Evolutionary conservation across 2,329 filamentous ascomycete genomes (phyloP), one percentile per base, ranked within the genome.

Genomic region (Fragosphaeria purpurea): DNA sequence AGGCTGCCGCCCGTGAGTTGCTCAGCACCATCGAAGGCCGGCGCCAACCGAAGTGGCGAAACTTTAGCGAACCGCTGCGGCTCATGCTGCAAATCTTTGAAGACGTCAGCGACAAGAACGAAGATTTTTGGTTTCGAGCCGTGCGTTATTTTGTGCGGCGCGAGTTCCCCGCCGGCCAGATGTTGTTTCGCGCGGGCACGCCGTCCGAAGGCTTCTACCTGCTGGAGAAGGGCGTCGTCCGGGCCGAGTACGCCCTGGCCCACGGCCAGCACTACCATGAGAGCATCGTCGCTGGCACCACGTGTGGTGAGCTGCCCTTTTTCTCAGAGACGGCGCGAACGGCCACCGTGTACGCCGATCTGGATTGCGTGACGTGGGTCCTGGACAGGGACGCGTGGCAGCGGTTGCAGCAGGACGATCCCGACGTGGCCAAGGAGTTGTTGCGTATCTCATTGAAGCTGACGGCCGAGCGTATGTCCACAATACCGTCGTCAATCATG

Each of bases 21-120:
- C 72, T 97, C 49, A 80, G 75, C 47, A 85, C 85, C 55, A 72
- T 79, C 35, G 80, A 85, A 55, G 68, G 77, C 8, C 69, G 76
- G 46, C 71, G 76, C 5, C 71, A 78, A 22, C 74, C 78, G 2
- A 85, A 82, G 61, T 97, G 90, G 86, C 82, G 85, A 60, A 81
- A 82, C 58, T 94, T 96, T 65, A 87, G 86, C 57, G 89, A 96
- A 63, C 93, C 93, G 0, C 78, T 97, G 7, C 86, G 88, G 1
- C 80, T 98, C 44, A 88, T 98, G 66, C 76, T 98, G 31, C 91
- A 96, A 64, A 88, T 93, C n/a, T 97, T 98, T 69, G 85, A 93
- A 62, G 86, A 88, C 43, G 72, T 96, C 10, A 94, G 87, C 47
- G 73, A 81, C 48, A 82, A 86, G 65, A 93, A 91, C 61, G 89